Conservation (phyloP, 2,329 filamentous ascomycete genomes). For the Penicillium corylophilum region DNA sequence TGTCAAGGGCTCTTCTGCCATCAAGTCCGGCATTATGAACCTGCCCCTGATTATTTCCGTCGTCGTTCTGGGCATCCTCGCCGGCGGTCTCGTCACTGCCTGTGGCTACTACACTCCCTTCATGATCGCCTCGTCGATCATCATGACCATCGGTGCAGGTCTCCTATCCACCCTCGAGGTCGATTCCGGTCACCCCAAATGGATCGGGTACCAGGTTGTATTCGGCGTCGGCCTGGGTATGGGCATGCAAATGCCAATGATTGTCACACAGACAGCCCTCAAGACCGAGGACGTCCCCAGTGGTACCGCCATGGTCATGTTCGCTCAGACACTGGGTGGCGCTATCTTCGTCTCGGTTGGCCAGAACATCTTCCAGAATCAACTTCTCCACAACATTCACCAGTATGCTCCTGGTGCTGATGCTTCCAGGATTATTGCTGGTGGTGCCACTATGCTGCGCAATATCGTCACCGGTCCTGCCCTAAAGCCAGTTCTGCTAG, state of each 20-base stretch:
- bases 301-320: constrained; percentile 37
- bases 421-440: constrained; percentile 28
- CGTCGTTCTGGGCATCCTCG: constrained; percentile 32
- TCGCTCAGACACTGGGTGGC: constrained; percentile 39
- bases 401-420: constrained; percentile 26
- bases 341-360: constrained; percentile 39
- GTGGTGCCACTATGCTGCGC: constrained; percentile 41
- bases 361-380: constrained; percentile 42
- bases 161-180: constrained; percentile 37
- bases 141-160: constrained; percentile 36
- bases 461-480: constrained; percentile 25
- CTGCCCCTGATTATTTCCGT: constrained; percentile 35
- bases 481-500: constrained; percentile 31
- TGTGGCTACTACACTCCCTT: constrained; percentile 44
- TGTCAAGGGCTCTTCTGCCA: constrained; percentile 35
- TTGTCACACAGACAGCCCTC: constrained; percentile 37
- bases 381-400: constrained; percentile 28
- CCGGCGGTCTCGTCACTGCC: constrained; percentile 31
- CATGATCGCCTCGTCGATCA: constrained; percentile 33
- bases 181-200: constrained; percentile 31
- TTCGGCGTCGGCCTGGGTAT: constrained; percentile 38
- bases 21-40: constrained; percentile 41
- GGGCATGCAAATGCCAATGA: constrained; percentile 37
- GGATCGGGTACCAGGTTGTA: constrained; percentile 43
- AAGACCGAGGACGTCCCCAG: constrained; percentile 33